Evolutionary conservation across 345 rosid genomes (phyloP), one percentile per base, ranked within the genome.

Genomic region (Salix exigua): DNA sequence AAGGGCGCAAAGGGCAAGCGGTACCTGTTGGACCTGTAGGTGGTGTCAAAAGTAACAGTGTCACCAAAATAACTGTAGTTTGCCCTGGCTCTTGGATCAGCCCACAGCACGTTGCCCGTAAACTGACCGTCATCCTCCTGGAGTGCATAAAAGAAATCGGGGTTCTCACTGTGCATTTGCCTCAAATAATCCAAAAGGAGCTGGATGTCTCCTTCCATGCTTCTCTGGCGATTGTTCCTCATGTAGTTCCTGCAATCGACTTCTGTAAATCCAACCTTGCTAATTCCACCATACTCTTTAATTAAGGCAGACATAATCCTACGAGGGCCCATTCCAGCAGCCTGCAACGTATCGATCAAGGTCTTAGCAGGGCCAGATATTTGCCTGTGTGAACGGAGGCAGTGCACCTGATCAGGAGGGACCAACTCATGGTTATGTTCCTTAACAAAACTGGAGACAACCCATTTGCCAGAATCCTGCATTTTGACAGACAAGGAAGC

Each of bases 1-100:
- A 92, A 89, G 2, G 97, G 88, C 35, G 88, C 95, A 78, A 92
- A 87, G 1, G 97, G 97, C 19, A 89, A 84, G 75, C 79, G 86
- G 53, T 82, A 82, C 30, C 76, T 71, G 62, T 79, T 85, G 6
- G 74, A 76, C 72, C 80, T 81, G 77, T 88, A 91, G 1, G 82
- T 72, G 10, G 93, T 88, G 82, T 89, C 89, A 50, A 92, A 87
- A 4, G 79, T 76, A 42, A 92, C 80, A 0, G 95, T 62, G 30
- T 92, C 97, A 6, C 93, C 92, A 73, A 92, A 92, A 79, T 73
- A 83, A 23, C 53, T 74, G 82, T 92, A 92, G 82, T 90, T 85
- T 68, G 78, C 44, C 80, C 87, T 86, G 77, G 86, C 83, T n/a
- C 71, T 19, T 38, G 90, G 85, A 83, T 92, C 96, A 0, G 90